Conservation (phyloP, 495 filamentous ascomycete species). For the Penicillium subrubescens region DNA sequence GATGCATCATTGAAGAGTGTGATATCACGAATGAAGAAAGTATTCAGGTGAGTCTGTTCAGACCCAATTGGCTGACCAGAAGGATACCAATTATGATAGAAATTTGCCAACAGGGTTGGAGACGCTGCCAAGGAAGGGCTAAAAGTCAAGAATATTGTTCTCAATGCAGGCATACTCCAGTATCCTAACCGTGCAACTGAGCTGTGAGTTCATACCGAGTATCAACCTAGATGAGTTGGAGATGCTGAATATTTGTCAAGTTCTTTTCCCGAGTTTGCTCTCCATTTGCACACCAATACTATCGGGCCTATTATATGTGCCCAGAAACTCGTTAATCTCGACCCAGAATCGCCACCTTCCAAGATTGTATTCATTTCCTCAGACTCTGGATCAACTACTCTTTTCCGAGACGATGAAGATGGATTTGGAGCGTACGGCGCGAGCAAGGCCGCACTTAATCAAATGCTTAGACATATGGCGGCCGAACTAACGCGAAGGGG, state of each 20-base stretch:
- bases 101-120: conserved; percentile 1
- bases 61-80: background rate
- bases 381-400: conserved; percentile 47
- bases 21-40: conserved; percentile 55
- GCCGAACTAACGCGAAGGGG: conserved; percentile 47
- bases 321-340: conserved; percentile 49
- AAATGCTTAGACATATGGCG: conserved; percentile 57
- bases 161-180: conserved; percentile 60
- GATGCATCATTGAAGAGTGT: conserved; percentile 49
- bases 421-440: conserved; percentile 62
- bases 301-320: conserved; percentile 59
- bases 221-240: too few relatives aligned
- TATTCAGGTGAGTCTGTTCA: conserved; percentile 42
- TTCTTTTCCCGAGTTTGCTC: conserved; percentile 39
- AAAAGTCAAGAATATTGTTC: conserved; percentile 50
- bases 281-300: conserved; percentile 58
- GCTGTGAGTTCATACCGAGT: conserved; percentile 33
- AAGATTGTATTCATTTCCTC: conserved; percentile 56
- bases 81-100: background rate
- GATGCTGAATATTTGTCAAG: conserved; percentile 11
- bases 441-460: conserved; percentile 61
- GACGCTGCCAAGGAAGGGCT: background rate
- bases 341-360: conserved; percentile 38
- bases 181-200: conserved; percentile 61
- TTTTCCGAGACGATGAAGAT: conserved; percentile 57